A percentile compares a stretch with the other conserved stretches of the same genome.
Evolutionary conservation across 139 green algal species (phyloP).

Genomic region (Micractinium sp.): DNA sequence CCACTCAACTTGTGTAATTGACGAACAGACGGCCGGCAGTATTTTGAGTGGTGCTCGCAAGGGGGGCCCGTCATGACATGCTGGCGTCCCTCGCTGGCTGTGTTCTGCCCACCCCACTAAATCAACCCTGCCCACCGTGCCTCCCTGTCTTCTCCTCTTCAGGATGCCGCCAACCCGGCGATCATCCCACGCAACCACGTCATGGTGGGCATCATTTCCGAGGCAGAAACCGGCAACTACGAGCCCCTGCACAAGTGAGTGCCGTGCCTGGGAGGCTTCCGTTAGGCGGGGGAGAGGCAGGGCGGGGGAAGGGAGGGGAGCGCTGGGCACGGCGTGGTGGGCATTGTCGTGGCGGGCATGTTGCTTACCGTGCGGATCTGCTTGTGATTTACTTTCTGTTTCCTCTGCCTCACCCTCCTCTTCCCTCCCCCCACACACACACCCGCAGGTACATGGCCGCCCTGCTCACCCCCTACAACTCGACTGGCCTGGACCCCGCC

Average conservation of each 20-base stretch:
- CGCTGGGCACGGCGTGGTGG: not conserved
- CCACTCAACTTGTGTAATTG: too few relatives aligned
- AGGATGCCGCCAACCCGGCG: constrained; percentile 74
- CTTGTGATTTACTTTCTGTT: not conserved
- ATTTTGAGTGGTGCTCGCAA: too few relatives aligned
- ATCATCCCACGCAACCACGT: constrained; percentile 89
- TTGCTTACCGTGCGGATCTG: not conserved
- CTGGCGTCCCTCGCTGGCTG: too few relatives aligned
- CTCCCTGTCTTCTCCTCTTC: constrained; percentile 4
- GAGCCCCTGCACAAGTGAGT: constrained; percentile 46
- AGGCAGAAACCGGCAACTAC: constrained; percentile 71
- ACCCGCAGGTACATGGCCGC: constrained; percentile 46
- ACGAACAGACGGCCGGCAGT: too few relatives aligned
- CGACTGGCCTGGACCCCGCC: constrained; percentile 65
- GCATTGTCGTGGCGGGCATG: not conserved
- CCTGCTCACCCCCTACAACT: constrained; percentile 63
- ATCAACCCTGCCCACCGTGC: not conserved
- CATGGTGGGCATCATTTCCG: constrained; percentile 77
- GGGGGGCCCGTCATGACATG: too few relatives aligned
- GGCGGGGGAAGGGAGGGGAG: not conserved
- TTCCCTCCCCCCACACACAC: not conserved
- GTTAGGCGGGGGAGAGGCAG: not conserved
- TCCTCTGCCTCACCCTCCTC: not conserved
- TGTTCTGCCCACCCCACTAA: too few relatives aligned
- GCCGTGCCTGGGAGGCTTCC: not conserved